Base-by-base conservation (phyloP, 2,329 filamentous ascomycete genomes). In the Aspergillus fumigatus region DNA sequence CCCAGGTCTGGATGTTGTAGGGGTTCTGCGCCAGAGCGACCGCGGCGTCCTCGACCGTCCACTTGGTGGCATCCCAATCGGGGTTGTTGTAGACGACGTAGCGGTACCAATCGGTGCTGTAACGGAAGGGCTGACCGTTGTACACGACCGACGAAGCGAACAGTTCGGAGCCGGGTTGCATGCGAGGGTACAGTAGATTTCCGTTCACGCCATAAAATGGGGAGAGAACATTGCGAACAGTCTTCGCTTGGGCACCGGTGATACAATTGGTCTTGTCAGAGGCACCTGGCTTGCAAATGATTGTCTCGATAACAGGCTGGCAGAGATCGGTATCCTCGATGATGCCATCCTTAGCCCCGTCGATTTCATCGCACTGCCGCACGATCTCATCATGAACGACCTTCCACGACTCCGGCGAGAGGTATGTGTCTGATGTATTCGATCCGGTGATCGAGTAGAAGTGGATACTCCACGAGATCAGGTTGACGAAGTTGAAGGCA, bases 1-100 rank as follows among this genome's bases (percentile, higher is more conserved):
- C 72, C 61, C 72, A 73, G 1, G 80, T 81, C 3, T 77, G 78
- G 6, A 80, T 77, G 52, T 80, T 75, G 43, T 78, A 80, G 0
- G 81, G 80, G 58, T 82, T 62, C 55, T 69, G 70, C 1, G 61
- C 65, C 11, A 71, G 50, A 1, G 75, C 73, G 10, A 70, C 68
- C 8, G 68, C 71, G 17, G 70, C 71, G 55, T 77, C 73, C 48
- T 72, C 60, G 26, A 75, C 60, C 35, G 64, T 71, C 59, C 79
- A 76, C 32, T 67, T 73, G 21, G 70, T 61, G 25, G 67, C 69
- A 35, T 70, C 68, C 71, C 74, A 80, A 25, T 62, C 66, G 4
- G 73, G 68, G 56, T 80, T 58, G 48, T 67, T 73, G 63, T 75
- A 75, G 21, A 79, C 68, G 1, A 73, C 75, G 55, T 79, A 79